phyloP scores from a whole-genome alignment of 352 stramenopile species.

The Phytopythium vexans region DNA sequence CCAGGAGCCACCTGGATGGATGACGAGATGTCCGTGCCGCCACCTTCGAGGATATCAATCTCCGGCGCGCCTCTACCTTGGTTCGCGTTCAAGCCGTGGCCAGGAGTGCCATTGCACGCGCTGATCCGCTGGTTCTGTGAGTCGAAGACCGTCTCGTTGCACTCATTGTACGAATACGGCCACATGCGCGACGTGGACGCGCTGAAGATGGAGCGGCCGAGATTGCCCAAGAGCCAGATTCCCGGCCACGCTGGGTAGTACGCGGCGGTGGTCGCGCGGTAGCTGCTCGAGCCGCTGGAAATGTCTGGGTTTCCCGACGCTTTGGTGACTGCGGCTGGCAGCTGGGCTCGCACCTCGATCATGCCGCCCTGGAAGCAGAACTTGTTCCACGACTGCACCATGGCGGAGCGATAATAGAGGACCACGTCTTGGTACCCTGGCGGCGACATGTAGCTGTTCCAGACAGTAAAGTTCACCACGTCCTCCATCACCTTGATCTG shows the following conservation, averaged over 20 bases:
- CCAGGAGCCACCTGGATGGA: slow-evolving; percentile 64
- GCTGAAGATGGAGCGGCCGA: slow-evolving; percentile 86
- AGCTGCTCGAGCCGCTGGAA: slow-evolving; percentile 8
- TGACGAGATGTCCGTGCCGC: slow-evolving; percentile 50
- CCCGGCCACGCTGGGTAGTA: no score
- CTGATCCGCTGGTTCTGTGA: slow-evolving; percentile 32
- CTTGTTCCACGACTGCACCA: slow-evolving; percentile 94
- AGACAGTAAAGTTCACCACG: slow-evolving; percentile 26
- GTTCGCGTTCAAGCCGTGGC: slow-evolving; percentile 83
- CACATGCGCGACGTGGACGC: slow-evolving; percentile 83
- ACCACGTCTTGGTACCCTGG: slow-evolving; percentile 19
- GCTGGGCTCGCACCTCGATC: slow-evolving; percentile 84
- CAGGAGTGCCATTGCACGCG: slow-evolving; percentile 82
- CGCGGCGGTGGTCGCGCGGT: background rate
- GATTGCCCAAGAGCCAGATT: slow-evolving; percentile 85
- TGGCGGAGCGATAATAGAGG: slow-evolving; percentile 55
- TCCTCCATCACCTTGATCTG: slow-evolving; percentile 41
- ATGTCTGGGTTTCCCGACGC: slow-evolving; percentile 28
- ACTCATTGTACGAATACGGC: slow-evolving; percentile 91
- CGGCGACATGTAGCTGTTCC: slow-evolving; percentile 36
- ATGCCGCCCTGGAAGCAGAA: slow-evolving; percentile 94
- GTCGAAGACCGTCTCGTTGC: slow-evolving; percentile 40
- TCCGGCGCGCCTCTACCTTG: slow-evolving; percentile 85
- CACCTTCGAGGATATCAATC: slow-evolving; percentile 88
- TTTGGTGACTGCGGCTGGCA: no score